Base-by-base conservation (phyloP, 2,329 filamentous ascomycete species). In the Piedraia hortae region DNA sequence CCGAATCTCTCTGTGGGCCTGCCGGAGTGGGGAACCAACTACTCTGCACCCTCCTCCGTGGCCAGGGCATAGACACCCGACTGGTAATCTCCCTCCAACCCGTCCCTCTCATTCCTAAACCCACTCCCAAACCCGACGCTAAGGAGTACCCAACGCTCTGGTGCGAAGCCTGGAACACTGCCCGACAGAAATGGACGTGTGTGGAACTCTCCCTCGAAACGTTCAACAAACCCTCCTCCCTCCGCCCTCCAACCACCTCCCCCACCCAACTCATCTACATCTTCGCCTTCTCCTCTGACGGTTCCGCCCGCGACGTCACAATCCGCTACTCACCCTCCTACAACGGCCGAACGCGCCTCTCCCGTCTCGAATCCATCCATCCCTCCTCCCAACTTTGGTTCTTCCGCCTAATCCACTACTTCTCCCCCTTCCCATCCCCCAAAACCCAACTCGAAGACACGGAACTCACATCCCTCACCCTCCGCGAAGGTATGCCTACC, bases 131-230 rank as follows among this genome's bases (percentile, higher is more conserved):
- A 18, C 21, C 21, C 22, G 50, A 54, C 36, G 35, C 42, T 8
- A 31, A 40, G 13, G 33, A 43, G 25, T 26, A 31, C 16, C 31
- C 26, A 38, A 21, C 48, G 34, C 31, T 51, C 40, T 97, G 85
- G 85, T 69, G 91, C 1, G 85, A 97, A 46, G 68, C 75, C 3
- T 73, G 90, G 31, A 80, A 91, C 30, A 54, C 65, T 23, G 71
- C 72, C 0, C 63, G 77, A 31, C 74, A 91, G 39, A 89, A 77
- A 50, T 97, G 85, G 85, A n/a, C n/a, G n/a, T n/a, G n/a, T n/a
- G n/a, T n/a, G n/a, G n/a, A n/a, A n/a, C 62, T 90, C 24, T 60
- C 77, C 0, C 62, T 85, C 16, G 85, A 97, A 39, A 71, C 66
- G 31, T 63, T 89, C 24, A 74, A 67, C 39, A 78, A 72, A 28